Evolutionary conservation across 1,284 basidiomycete species (phyloP), one percentile per base, ranked within the genome.

Genomic region (Microbotryomycetes sp.): DNA sequence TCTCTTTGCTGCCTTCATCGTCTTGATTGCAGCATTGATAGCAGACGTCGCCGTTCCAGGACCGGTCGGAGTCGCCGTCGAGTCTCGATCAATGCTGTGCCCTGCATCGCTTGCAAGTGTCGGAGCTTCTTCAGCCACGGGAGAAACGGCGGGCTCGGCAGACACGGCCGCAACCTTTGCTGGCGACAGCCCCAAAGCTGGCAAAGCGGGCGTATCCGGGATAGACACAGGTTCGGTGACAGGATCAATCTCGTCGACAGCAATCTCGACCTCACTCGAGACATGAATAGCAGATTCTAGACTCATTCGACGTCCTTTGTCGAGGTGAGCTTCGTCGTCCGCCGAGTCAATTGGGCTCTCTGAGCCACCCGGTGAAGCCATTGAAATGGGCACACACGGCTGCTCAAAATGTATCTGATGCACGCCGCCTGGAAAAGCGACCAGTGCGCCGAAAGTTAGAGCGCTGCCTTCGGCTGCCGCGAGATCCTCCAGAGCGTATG

Each of bases 231-330:
- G 57, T 35, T 13, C 50, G 29, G 45, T 48, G 27, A 56, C 28
- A 13, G 24, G n/a, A 27, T 62, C 58, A 11, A 52, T 50, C 35
- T 47, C 50, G 9, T 62, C 60, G 18, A 65, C 62, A 4, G 15
- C 35, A 16, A 65, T 60, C 41, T 56, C 56, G 23, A 65, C 59
- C n/a, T 60, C 62, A 26, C 50, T 56, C 30, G 26, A 16, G 26
- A 67, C 65, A 15, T 58, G 51, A 29, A 67, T 67, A 29, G 52
- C 49, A 27, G 57, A 55, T 18, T 67, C 65, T 7, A 67, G 53
- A 24, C 57, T 60, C 65, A 65, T 67, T 24, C 65, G 28, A 11
- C 65, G 31, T 9, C 61, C 61, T 0, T 28, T 31, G 15, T 47
- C 35, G 48, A 49, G 18, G 35, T 41, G 18, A 18, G 9, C 35